phyloP scores from a whole-genome alignment of 2,329 filamentous ascomycete genomes.

The Trichophyton simii region DNA sequence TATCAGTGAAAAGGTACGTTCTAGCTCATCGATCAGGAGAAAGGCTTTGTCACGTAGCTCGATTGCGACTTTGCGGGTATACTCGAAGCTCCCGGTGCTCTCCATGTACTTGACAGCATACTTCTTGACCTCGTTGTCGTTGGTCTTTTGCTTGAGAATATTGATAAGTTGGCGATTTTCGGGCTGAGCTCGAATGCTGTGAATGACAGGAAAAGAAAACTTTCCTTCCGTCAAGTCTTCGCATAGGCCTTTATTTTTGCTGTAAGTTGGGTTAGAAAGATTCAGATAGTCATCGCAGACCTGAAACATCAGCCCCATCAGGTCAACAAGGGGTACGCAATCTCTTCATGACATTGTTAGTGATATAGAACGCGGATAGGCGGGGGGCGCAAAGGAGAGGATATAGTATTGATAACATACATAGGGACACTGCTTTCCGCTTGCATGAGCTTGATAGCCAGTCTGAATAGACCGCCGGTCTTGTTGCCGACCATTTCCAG shows the following conservation, averaged over 20 bases:
- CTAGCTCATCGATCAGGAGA: conserved; percentile 2
- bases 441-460: conserved; percentile 27
- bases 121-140: conserved; percentile 67
- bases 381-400: conserved; percentile 1
- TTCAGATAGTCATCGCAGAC: conserved; percentile 64
- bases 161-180: conserved; percentile 61
- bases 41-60: conserved; percentile 35
- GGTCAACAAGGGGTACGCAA: conserved; percentile 50
- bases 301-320: conserved; percentile 23
- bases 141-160: conserved; percentile 74
- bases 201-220: conserved; percentile 21
- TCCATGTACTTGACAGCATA: conserved; percentile 90
- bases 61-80: conserved; percentile 56
- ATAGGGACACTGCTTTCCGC: conserved; percentile 14
- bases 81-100: conserved; percentile 73
- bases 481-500: conserved; percentile 30
- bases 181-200: conserved; percentile 38
- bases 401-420: conserved; percentile 1
- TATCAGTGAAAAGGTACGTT: not conserved
- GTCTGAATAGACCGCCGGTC: conserved; percentile 28
- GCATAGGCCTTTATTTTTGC: conserved; percentile 73
- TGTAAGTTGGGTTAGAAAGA: conserved; percentile 53
- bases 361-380: not conserved
- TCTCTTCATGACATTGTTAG: conserved; percentile 14
- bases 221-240: conserved; percentile 21